A percentile compares a stretch with the other conserved stretches of the same genome.
Conservation (phyloP, 1,139 yeast genomes). For the Magnusiomyces suaveolens region DNA sequence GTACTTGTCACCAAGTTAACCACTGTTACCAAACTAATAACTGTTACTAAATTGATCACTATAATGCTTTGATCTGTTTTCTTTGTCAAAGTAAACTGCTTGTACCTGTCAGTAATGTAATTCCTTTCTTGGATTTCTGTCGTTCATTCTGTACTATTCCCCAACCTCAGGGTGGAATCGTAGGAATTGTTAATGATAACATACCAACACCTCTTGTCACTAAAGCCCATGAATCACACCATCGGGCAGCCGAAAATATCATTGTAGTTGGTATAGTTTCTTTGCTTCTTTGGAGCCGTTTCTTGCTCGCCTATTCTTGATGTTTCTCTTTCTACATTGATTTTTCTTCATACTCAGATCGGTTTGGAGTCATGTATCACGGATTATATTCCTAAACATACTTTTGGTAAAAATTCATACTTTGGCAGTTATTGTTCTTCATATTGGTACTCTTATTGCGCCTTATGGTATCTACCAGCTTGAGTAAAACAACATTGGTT, state of each 20-base stretch:
- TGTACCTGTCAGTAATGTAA: slow-evolving; percentile 49
- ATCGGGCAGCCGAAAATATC: slow-evolving; percentile 77
- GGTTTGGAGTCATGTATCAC: slow-evolving; percentile 82
- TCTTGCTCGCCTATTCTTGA: slow-evolving; percentile 59
- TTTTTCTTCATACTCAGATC: slow-evolving; percentile 65
- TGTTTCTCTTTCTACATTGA: slow-evolving; percentile 50
- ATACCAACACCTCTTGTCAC: slow-evolving; percentile 52
- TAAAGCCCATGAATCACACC: slow-evolving; percentile 69
- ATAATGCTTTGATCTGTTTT: slow-evolving; percentile 13
- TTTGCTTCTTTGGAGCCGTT: slow-evolving; percentile 62
- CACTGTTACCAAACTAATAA: too few relatives aligned
- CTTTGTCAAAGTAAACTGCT: slow-evolving; percentile 28
- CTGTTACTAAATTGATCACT: too few relatives aligned
- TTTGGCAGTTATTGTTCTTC: slow-evolving; percentile 52
- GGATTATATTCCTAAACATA: slow-evolving; percentile 81
- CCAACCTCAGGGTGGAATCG: slow-evolving; percentile 34
- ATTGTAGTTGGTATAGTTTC: slow-evolving; percentile 68
- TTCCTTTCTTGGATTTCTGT: slow-evolving; percentile 47
- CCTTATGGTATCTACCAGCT: slow-evolving; percentile 74
- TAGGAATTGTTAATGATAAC: slow-evolving; percentile 76
- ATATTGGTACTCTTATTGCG: slow-evolving; percentile 60
- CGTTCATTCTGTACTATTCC: slow-evolving; percentile 33
- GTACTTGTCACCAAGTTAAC: too few relatives aligned
- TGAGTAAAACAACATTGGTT: slow-evolving; percentile 57
- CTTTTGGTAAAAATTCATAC: slow-evolving; percentile 65